These are phyloP conservation scores for Clavispora phyllophila DNA, from an alignment of 805 yeast species.

Conservation along the genomic window DNA sequence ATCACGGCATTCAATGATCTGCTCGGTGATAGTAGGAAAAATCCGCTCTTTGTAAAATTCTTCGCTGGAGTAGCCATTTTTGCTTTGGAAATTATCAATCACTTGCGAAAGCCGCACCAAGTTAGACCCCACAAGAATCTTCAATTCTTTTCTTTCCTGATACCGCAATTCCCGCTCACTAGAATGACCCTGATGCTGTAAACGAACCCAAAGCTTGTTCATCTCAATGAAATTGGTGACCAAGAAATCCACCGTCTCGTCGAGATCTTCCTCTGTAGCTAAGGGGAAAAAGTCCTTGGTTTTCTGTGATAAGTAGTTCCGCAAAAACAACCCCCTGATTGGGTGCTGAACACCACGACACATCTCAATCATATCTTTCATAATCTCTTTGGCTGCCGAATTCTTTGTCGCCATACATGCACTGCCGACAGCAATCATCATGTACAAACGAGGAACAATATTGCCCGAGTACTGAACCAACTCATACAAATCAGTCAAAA, in stretches of 20 bases:
- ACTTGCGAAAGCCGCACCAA: slow-evolving; percentile 84
- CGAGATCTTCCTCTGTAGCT: slow-evolving; percentile 34
- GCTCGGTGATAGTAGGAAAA: slow-evolving; percentile 79
- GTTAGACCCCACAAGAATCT: slow-evolving; percentile 89
- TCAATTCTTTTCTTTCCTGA: slow-evolving; percentile 80
- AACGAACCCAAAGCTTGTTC: slow-evolving; percentile 96
- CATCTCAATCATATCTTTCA: slow-evolving; percentile 98
- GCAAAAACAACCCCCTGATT: slow-evolving; percentile 79
- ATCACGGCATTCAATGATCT: slow-evolving; percentile 88
- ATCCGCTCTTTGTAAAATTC: slow-evolving; percentile 44
- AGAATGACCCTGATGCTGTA: slow-evolving; percentile 93
- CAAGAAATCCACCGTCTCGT: slow-evolving; percentile 72
- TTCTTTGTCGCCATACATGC: slow-evolving; percentile 75
- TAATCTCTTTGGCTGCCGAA: slow-evolving; percentile 77
- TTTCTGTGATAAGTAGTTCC: slow-evolving; percentile 84
- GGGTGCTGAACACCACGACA: slow-evolving; percentile 96
- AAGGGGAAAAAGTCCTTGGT: slow-evolving; percentile 62
- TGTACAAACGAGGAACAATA: slow-evolving; percentile 83
- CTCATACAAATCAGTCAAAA: slow-evolving; percentile 83
- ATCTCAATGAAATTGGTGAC: slow-evolving; percentile 88
- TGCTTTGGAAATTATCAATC: slow-evolving; percentile 59
- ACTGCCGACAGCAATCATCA: slow-evolving; percentile 94
- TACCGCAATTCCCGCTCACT: slow-evolving; percentile 70
- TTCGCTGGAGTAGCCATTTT: slow-evolving; percentile 30
- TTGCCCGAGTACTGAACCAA: slow-evolving; percentile 94